These are phyloP conservation scores for Kingdonia uniflora DNA, from an alignment of 164 flowering plant genomes.

Conservation along the genomic window DNA sequence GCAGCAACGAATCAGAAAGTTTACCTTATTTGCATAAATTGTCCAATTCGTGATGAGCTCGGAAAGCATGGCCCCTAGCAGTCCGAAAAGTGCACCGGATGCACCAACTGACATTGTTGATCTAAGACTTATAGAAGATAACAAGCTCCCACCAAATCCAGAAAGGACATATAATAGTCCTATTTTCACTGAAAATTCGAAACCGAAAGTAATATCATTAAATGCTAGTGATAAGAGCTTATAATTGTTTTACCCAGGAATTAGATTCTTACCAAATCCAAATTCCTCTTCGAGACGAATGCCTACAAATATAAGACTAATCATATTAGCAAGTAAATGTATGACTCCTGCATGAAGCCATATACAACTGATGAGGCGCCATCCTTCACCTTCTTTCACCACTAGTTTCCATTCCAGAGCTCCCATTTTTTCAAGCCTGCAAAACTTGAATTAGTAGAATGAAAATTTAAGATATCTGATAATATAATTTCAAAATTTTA, in stretches of 20 bases:
- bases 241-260: background rate
- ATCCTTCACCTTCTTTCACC: constrained; percentile 29
- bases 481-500: background rate
- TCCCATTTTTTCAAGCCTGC: constrained; percentile 50
- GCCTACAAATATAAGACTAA: constrained; percentile 60
- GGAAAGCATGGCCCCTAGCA: constrained; percentile 69
- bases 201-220: too few relatives aligned
- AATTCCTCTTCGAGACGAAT: constrained; percentile 75
- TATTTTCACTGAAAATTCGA: constrained; percentile 36
- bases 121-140: constrained; percentile 26
- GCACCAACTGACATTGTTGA: constrained; percentile 51
- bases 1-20: too few relatives aligned
- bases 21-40: constrained; percentile 51
- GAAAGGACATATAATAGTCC: constrained; percentile 44
- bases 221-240: background rate
- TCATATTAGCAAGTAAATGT: constrained; percentile 65
- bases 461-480: background rate
- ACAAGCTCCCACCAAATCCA: constrained; percentile 66
- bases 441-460: constrained; percentile 1
- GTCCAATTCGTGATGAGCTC: constrained; percentile 67
- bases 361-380: constrained; percentile 61
- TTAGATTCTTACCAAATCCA: constrained; percentile 57
- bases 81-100: constrained; percentile 64
- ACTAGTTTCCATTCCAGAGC: constrained; percentile 41
- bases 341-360: constrained; percentile 76